Percentiles rank a stretch among this genome's conserved stretches.
These are phyloP conservation scores for Prunella vulgaris DNA, from an alignment of 257 asterid species.

Conservation along the genomic window DNA sequence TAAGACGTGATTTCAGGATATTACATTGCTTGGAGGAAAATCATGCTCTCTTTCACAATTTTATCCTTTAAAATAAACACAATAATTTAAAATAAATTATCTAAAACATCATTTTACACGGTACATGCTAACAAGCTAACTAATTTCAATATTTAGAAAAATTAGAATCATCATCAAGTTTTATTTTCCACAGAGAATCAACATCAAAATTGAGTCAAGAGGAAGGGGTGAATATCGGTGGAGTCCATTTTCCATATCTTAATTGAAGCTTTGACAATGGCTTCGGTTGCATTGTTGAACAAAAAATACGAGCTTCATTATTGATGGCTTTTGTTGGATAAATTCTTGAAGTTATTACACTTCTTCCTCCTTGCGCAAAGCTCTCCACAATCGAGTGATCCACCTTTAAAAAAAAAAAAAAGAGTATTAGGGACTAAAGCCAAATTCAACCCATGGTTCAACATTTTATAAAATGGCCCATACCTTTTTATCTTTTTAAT, in stretches of 20 bases:
- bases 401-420: slow-evolving; percentile 32
- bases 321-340: slow-evolving; percentile 71
- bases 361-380: no score
- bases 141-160: background rate
- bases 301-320: slow-evolving; percentile 54
- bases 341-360: slow-evolving; percentile 70
- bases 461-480: no score
- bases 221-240: slow-evolving; percentile 51
- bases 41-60: no score
- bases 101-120: background rate
- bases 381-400: slow-evolving; percentile 92
- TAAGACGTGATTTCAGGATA: no score
- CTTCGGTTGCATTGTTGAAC: slow-evolving; percentile 75
- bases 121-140: background rate
- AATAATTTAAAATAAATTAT: no score
- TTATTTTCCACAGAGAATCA: no score
- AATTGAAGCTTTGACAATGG: slow-evolving; percentile 51
- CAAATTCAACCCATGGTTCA: no score
- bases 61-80: no score
- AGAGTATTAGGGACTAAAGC: background rate
- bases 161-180: background rate
- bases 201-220: slow-evolving; percentile 23
- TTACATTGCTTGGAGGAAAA: no score
- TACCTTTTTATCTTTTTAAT: no score
- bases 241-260: no score